Conservation (phyloP, 768 basidiomycete genomes). For the Neoboletus magnificus region DNA sequence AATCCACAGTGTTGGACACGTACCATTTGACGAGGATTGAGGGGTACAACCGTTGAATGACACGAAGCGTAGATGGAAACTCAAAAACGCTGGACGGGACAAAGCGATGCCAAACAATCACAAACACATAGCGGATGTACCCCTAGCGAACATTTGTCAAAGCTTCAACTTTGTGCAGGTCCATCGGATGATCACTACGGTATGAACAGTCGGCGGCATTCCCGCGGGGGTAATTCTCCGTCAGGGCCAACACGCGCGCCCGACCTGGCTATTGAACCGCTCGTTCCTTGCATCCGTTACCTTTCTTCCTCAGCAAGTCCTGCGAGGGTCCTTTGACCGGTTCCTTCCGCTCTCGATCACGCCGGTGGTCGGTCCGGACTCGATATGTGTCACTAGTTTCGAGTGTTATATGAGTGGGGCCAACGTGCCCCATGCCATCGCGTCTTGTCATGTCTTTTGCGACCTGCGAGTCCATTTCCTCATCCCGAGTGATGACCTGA, state of each 20-base stretch:
- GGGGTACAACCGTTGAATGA: slow-evolving; percentile 21
- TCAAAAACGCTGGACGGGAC: slow-evolving; percentile 4
- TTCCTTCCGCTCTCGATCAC: background rate
- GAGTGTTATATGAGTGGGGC: background rate
- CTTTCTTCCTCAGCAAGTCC: background rate
- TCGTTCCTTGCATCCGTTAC: too few relatives aligned
- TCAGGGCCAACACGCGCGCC: too few relatives aligned
- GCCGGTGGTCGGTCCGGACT: too few relatives aligned
- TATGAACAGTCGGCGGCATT: too few relatives aligned
- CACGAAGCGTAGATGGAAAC: background rate
- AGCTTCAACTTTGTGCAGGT: background rate
- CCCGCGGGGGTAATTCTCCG: too few relatives aligned
- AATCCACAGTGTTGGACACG: slow-evolving; percentile 15
- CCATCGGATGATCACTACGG: too few relatives aligned
- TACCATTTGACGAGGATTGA: slow-evolving; percentile 37
- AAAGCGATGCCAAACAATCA: slow-evolving; percentile 13
- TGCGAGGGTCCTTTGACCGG: background rate
- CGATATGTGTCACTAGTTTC: background rate
- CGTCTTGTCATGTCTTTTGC: background rate
- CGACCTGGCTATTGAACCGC: background rate
- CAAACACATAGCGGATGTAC: slow-evolving; percentile 11
- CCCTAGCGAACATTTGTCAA: background rate
- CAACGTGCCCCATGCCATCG: too few relatives aligned
- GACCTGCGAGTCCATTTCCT: background rate
- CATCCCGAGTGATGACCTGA: background rate